Conservation (phyloP, 1,284 basidiomycete species). For the Phenoliferia sp. region DNA sequence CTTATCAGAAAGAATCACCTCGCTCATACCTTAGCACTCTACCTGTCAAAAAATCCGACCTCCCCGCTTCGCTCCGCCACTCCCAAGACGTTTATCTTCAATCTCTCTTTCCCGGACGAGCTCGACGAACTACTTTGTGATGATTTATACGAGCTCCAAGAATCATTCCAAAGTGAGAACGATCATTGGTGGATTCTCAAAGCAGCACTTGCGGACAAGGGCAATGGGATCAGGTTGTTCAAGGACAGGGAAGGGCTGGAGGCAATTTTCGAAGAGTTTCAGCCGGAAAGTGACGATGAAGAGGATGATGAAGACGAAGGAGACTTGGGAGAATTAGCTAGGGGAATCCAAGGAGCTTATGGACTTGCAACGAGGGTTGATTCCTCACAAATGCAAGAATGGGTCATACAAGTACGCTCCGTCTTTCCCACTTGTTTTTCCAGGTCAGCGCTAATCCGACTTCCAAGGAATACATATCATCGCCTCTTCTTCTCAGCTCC, state of each 20-base stretch:
- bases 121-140: slow-evolving; percentile 90
- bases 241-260: slow-evolving; percentile 67
- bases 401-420: slow-evolving; percentile 79
- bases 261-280: slow-evolving; percentile 79
- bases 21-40: slow-evolving; percentile 67
- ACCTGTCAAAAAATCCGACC: slow-evolving; percentile 63
- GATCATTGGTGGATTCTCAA: slow-evolving; percentile 91
- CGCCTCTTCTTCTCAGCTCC: slow-evolving; percentile 73
- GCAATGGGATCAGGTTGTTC: slow-evolving; percentile 91
- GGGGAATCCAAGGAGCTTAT: slow-evolving; percentile 40
- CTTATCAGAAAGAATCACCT: slow-evolving; percentile 94
- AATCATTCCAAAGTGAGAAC: no score
- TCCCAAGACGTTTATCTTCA: slow-evolving; percentile 81
- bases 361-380: slow-evolving; percentile 38
- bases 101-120: slow-evolving; percentile 88
- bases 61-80: slow-evolving; percentile 54
- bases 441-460: not conserved
- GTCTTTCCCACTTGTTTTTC: not conserved
- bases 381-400: slow-evolving; percentile 82
- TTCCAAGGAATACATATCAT: slow-evolving; percentile 70
- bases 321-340: slow-evolving; percentile 41
- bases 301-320: slow-evolving; percentile 44
- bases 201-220: slow-evolving; percentile 94
- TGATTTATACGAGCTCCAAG: slow-evolving; percentile 82
- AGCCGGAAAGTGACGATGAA: slow-evolving; percentile 53